Conservation (phyloP, 78 protist genomes). For the Capsaspora owczarzaki region DNA sequence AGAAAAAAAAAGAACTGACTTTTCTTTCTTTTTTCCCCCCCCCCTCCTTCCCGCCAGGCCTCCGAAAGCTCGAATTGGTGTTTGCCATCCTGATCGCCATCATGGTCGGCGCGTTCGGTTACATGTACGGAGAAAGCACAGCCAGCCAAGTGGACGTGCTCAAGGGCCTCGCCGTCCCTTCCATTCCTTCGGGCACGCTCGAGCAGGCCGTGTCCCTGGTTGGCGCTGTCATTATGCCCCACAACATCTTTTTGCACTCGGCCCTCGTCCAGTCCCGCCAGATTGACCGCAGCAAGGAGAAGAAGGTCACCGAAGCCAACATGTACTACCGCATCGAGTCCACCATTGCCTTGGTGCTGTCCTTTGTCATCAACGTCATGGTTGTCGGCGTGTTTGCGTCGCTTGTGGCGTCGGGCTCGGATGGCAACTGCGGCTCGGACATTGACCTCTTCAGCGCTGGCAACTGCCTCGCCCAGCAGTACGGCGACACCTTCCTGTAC, state of each 20-base stretch:
- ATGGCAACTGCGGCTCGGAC: conserved; percentile 2
- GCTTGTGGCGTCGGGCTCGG: background rate
- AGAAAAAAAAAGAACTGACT: too few relatives aligned
- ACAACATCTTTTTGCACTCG: conserved; percentile 68
- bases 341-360: conserved; percentile 38
- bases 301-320: conserved; percentile 34
- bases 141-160: conserved; percentile 19
- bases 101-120: conserved; percentile 51
- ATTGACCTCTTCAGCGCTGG: conserved; percentile 52
- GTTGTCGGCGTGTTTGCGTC: conserved; percentile 52
- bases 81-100: conserved; percentile 41
- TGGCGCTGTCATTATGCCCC: conserved; percentile 82
- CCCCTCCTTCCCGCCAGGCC: background rate
- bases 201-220: conserved; percentile 59
- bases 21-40: too few relatives aligned
- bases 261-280: conserved; percentile 58
- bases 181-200: conserved; percentile 15
- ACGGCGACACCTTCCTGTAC: conserved; percentile 50
- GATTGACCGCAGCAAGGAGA: conserved; percentile 4
- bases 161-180: conserved; percentile 42
- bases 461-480: conserved; percentile 12
- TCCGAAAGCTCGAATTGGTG: conserved; percentile 53
- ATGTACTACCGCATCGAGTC: conserved; percentile 60
- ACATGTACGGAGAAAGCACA: conserved; percentile 23
- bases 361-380: conserved; percentile 60